Percentiles rank a stretch among this genome's conserved stretches.
Conservation (phyloP, 2,329 filamentous ascomycete genomes). For the Penicillium sp. region DNA sequence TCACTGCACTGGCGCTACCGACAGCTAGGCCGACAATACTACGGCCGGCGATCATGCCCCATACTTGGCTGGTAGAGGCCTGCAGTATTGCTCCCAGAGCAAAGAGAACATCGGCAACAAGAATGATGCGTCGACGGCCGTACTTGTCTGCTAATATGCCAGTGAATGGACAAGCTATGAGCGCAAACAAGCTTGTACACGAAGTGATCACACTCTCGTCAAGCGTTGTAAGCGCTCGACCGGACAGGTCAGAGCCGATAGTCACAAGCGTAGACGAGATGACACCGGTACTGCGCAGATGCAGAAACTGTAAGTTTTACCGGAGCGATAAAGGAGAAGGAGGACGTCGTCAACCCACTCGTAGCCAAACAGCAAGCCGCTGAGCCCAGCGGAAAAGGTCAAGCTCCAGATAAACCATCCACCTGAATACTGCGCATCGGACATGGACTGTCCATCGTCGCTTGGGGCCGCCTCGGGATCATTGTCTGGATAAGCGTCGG, state of each 20-base stretch:
- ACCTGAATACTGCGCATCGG: slow-evolving; percentile 19
- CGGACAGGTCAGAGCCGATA: slow-evolving; percentile 49
- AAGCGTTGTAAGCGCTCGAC: slow-evolving; percentile 45
- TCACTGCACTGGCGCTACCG: slow-evolving; percentile 61
- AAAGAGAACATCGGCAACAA: slow-evolving; percentile 43
- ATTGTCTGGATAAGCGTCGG: slow-evolving; percentile 9
- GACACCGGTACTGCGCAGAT: slow-evolving; percentile 48
- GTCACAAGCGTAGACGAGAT: slow-evolving; percentile 56
- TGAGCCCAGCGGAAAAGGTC: slow-evolving; percentile 53
- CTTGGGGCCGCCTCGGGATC: slow-evolving; percentile 1
- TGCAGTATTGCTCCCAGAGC: slow-evolving; percentile 41
- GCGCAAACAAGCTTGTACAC: slow-evolving; percentile 52
- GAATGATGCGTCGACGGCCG: slow-evolving; percentile 44
- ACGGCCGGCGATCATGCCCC: slow-evolving; percentile 42
- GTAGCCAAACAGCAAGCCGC: slow-evolving; percentile 56
- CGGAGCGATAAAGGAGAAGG: not conserved
- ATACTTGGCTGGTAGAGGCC: slow-evolving; percentile 36
- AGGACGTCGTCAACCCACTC: slow-evolving; percentile 39
- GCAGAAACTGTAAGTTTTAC: slow-evolving; percentile 11
- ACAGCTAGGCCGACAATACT: slow-evolving; percentile 45
- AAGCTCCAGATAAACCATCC: slow-evolving; percentile 50
- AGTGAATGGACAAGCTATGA: slow-evolving; percentile 51
- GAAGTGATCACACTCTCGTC: slow-evolving; percentile 57
- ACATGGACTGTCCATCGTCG: slow-evolving; percentile 7
- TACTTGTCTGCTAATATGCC: slow-evolving; percentile 47